Evolutionary conservation across 2,329 filamentous ascomycete genomes (phyloP).

Genomic region (Ophiostoma perfectum): DNA sequence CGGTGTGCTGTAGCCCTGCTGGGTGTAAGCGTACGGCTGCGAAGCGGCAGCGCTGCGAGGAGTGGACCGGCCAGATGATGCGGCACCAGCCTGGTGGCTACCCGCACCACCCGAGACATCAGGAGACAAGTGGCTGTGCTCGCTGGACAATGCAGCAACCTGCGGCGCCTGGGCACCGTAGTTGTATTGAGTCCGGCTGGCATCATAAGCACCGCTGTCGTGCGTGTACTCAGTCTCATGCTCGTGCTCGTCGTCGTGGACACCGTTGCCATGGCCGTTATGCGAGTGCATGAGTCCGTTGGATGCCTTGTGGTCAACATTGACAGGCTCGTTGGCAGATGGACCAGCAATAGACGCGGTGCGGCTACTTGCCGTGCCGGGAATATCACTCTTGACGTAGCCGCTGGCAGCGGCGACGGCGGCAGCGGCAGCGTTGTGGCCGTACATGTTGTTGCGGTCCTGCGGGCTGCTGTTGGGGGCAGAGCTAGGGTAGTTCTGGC

Average conservation of each 20-base stretch:
- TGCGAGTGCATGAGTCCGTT: constrained; percentile 62
- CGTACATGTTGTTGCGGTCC: constrained; percentile 56
- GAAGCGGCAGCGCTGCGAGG: constrained; percentile 70
- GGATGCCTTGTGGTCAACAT: constrained; percentile 53
- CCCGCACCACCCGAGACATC: constrained; percentile 75
- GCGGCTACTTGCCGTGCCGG: constrained; percentile 64
- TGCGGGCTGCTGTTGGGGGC: constrained; percentile 55
- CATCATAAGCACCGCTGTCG: constrained; percentile 67
- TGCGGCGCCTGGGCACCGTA: constrained; percentile 61
- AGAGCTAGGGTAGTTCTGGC: constrained; percentile 58
- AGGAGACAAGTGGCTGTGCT: constrained; percentile 70
- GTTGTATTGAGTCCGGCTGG: constrained; percentile 66
- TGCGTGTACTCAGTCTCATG: constrained; percentile 83
- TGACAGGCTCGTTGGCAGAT: constrained; percentile 50
- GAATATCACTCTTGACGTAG: constrained; percentile 82
- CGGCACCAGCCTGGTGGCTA: constrained; percentile 50
- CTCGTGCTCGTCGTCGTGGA: constrained; percentile 64
- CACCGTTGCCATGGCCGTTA: constrained; percentile 45
- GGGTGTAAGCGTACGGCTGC: constrained; percentile 62
- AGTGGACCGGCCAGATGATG: constrained; percentile 75
- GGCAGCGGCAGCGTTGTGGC: constrained; percentile 42
- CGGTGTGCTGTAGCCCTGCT: constrained; percentile 70
- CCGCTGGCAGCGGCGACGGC: constrained; percentile 34
- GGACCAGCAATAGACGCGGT: constrained; percentile 52
- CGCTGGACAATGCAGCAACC: constrained; percentile 61